Base-by-base conservation (phyloP, 2,329 filamentous ascomycete species). In the Neofusicoccum umdonicola region DNA sequence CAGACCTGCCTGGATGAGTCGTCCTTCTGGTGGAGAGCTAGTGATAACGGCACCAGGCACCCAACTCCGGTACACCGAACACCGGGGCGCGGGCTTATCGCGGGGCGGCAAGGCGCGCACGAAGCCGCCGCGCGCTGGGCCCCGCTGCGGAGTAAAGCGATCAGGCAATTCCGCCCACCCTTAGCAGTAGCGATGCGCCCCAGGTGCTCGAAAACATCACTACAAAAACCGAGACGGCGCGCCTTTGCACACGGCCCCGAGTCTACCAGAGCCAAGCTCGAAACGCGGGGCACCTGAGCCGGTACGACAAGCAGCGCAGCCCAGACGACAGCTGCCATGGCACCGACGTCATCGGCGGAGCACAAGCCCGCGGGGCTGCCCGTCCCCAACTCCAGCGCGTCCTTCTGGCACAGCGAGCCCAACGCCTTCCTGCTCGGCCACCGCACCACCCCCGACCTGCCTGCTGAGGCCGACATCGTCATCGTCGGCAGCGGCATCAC, bases 401-500 rank as follows among this genome's bases (percentile, higher is more conserved):
- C 90, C 0, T 93, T 90, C 80, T 94, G 91, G 91, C 90, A 90
- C 72, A 84, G 81, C 61, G 82, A 90, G 66, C 89, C 89, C 0
- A 90, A 88, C 3, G 71, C 82, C 61, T 81, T 83, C 65, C 82
- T 94, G 4, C 76, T 87, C 0, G 87, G 87, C n/a, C 88, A 92
- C 71, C 84, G 86, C 15, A 88, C 89, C 0, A 93, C 90, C 0
- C 71, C 79, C 0, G 77, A 85, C 6, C 79, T 93, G 22, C 90
- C 91, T 1, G 70, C 76, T 2, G 77, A 81, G 51, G 63, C 88
- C 0, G 90, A 92, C 74, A 83, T 91, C 3, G 84, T 92, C 4
- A 83, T 94, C 27, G 81, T 94, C 4, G 91, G 91, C 44, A 91
- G 86, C 71, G 91, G 91, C 27, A 90, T 94, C 69, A 90, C 90